Evolutionary conservation across 2,329 filamentous ascomycete genomes (phyloP), one percentile per base, ranked within the genome.

Genomic region (Fusarium devonianum): DNA sequence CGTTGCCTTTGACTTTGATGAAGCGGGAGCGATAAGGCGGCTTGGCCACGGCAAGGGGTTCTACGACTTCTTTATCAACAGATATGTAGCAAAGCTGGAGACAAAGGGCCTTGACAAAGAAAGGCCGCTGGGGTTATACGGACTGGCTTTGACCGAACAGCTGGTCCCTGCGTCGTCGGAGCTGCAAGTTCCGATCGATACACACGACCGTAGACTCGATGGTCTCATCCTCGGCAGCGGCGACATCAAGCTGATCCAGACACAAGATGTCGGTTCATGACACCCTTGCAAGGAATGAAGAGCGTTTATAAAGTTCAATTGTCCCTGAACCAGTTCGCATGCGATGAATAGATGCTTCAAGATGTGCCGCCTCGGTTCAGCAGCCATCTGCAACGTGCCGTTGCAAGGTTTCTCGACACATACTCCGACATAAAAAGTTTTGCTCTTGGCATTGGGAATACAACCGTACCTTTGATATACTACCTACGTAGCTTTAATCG

Each of bases 21-120:
- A 73, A 9, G 72, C 72, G 17, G 78, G 78, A 3, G 76, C 75
- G 10, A 81, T 94, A 53, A 83, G 87, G 60, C 83, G 94, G 63
- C 80, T 97, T 14, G 94, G 94, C 29, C 94, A 99, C 72, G 94
- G 94, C 47, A 96, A 91, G 72, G 94, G 94, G 22, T 99, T 96
- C 75, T 99, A 99, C 78, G 94, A 99, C 75, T 89, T 86, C 71
- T 99, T 96, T 72, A 75, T 99, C 68, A 84, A 87, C 66, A 84
- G 87, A 62, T 96, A 92, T 65, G 70, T 75, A 41, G 68, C 80
- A 70, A 80, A 71, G 71, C 52, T 65, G 19, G 69, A 68, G 35
- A 58, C 71, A 36, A 67, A 69, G 45, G 66, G 69, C 30, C 68
- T 67, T 26, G 66, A 66, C 30, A 60, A 68, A 22, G 64, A 69